A percentile compares a stretch with the other conserved stretches of the same genome.
These are phyloP conservation scores for Tagetes patula DNA, from an alignment of 129 eudicot genomes.

Conservation along the genomic window DNA sequence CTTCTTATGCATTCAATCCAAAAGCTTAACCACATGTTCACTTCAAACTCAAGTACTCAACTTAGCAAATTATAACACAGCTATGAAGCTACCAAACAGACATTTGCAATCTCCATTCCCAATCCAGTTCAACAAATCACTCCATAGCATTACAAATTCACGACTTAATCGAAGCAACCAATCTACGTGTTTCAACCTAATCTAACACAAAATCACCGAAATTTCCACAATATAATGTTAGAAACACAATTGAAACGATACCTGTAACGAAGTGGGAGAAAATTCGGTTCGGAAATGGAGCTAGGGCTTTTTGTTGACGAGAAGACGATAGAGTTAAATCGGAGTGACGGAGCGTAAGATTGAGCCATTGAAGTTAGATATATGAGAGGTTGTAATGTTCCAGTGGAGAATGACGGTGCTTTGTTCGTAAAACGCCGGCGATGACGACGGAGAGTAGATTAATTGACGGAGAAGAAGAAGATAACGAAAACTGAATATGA, in stretches of 20 bases:
- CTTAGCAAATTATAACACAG: neutral
- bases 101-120: neutral
- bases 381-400: neutral
- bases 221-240: neutral
- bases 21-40: neutral
- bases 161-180: neutral
- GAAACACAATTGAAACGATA: conserved; percentile 5
- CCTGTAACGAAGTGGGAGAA: conserved; percentile 55
- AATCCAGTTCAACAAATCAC: neutral
- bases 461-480: neutral
- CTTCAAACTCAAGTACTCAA: too few species aligned
- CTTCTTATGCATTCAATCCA: neutral
- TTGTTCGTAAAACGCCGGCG: conserved; percentile 33
- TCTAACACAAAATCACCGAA: neutral
- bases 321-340: conserved; percentile 42
- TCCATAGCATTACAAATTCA: neutral
- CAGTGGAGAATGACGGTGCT: conserved; percentile 23
- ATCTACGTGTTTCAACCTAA: neutral
- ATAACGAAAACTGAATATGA: too few species aligned
- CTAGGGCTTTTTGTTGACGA: conserved; percentile 43
- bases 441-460: conserved; percentile 28
- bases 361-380: conserved; percentile 49
- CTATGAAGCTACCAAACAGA: neutral
- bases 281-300: conserved; percentile 23
- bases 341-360: conserved; percentile 50